Evolutionary conservation across 108 stramenopile species (phyloP).

Genomic region (Fragilaria radians): DNA sequence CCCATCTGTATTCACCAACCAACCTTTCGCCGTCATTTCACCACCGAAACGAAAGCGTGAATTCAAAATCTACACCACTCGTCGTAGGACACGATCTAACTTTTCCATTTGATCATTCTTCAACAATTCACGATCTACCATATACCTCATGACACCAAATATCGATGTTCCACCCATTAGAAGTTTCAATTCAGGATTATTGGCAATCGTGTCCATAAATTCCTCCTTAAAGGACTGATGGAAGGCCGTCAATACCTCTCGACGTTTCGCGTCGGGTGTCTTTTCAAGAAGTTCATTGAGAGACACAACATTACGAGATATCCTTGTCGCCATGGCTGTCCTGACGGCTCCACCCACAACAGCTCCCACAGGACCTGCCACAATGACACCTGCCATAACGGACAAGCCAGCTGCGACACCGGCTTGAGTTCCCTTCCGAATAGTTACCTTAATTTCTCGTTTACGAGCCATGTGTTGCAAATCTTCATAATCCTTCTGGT

Average conservation of each 20-base stretch:
- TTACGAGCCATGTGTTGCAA: slow-evolving; percentile 14
- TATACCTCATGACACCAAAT: slow-evolving; percentile 26
- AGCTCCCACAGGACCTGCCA: slow-evolving; percentile 25
- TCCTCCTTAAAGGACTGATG: slow-evolving; percentile 28
- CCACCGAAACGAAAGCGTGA: too few relatives aligned
- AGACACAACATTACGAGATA: slow-evolving; percentile 19
- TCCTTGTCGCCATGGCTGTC: slow-evolving; percentile 23
- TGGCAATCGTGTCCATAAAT: slow-evolving; percentile 20
- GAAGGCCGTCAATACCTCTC: slow-evolving; percentile 17
- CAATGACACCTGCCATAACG: slow-evolving; percentile 24
- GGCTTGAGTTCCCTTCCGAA: slow-evolving; percentile 18
- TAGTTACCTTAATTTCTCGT: slow-evolving; percentile 24
- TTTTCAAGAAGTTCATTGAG: slow-evolving; percentile 19
- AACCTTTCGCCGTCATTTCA: too few relatives aligned
- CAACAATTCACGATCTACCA: slow-evolving; percentile 24
- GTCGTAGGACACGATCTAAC: slow-evolving; percentile 17
- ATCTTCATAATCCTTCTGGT: slow-evolving; percentile 18
- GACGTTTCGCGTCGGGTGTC: slow-evolving; percentile 20
- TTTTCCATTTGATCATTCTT: slow-evolving; percentile 20
- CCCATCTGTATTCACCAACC: too few relatives aligned
- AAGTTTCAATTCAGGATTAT: slow-evolving; percentile 24
- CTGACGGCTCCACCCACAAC: slow-evolving; percentile 25
- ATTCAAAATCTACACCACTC: background rate
- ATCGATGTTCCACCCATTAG: slow-evolving; percentile 15
- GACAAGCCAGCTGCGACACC: slow-evolving; percentile 23